Evolutionary conservation across 1,139 yeast species (phyloP).

Genomic region (Blastobotrys elegans): DNA sequence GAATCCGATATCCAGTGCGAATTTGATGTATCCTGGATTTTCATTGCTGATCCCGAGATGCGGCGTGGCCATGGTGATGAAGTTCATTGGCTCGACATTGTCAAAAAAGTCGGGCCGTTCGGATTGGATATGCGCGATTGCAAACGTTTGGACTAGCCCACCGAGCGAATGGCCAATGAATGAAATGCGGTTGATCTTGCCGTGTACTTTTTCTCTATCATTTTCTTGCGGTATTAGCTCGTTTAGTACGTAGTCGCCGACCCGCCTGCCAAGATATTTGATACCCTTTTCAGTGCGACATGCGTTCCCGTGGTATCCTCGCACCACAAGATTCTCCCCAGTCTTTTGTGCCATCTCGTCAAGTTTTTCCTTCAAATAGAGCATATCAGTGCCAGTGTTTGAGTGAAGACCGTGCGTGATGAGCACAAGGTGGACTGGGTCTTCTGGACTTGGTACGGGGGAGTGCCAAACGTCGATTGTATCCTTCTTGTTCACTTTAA

Average conservation of each 20-base stretch:
- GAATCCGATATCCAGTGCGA: constrained; percentile 81
- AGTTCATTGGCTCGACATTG: constrained; percentile 67
- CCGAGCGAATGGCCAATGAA: constrained; percentile 93
- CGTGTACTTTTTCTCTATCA: constrained; percentile 17
- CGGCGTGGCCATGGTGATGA: constrained; percentile 83
- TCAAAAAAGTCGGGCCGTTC: constrained; percentile 71
- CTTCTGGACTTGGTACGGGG: constrained; percentile 43
- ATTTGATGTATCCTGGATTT: constrained; percentile 80
- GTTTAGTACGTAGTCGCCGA: constrained; percentile 70
- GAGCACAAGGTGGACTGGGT: constrained; percentile 66
- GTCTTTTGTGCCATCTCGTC: constrained; percentile 46
- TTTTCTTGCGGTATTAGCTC: constrained; percentile 41
- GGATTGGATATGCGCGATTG: constrained; percentile 72
- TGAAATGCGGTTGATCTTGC: constrained; percentile 57
- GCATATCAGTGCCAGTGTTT: constrained; percentile 83
- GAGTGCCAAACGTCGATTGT: constrained; percentile 72
- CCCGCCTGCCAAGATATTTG: constrained; percentile 74
- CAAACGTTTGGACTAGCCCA: constrained; percentile 85
- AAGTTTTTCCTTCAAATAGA: constrained; percentile 75
- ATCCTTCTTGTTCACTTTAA: constrained; percentile 50
- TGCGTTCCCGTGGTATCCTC: constrained; percentile 79
- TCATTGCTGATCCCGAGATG: constrained; percentile 80
- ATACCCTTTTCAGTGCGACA: constrained; percentile 90
- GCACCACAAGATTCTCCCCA: constrained; percentile 63
- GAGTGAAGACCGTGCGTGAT: constrained; percentile 92